Evolutionary conservation across 768 basidiomycete species (phyloP).

Genomic region (Mycena pura): DNA sequence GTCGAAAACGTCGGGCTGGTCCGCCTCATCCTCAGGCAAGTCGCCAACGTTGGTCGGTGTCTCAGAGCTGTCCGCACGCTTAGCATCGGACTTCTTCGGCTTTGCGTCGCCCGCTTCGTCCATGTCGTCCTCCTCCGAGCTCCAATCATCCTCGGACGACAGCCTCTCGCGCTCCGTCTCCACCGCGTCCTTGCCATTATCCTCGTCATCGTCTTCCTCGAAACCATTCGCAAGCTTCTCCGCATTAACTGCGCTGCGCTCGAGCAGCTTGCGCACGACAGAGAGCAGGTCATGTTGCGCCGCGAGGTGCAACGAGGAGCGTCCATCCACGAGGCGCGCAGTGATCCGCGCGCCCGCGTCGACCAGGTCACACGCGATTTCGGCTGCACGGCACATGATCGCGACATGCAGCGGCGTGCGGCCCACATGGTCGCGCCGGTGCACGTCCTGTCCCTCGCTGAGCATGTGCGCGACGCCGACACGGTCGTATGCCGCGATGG

Average conservation of each 20-base stretch:
- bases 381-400: slow-evolving; percentile 51
- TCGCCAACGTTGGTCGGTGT: slow-evolving; percentile 37
- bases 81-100: slow-evolving; percentile 8
- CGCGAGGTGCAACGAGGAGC: slow-evolving; percentile 62
- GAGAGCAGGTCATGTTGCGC: slow-evolving; percentile 51
- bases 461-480: slow-evolving; percentile 47
- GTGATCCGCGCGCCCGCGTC: slow-evolving; percentile 64
- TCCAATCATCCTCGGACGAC: slow-evolving; percentile 50
- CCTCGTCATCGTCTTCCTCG: slow-evolving; percentile 33
- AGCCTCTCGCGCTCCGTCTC: slow-evolving; percentile 31
- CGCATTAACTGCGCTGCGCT: slow-evolving; percentile 51
- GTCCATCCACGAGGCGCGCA: slow-evolving; percentile 61
- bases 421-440: slow-evolving; percentile 67
- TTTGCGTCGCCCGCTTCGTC: slow-evolving; percentile 24
- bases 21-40: slow-evolving; percentile 55
- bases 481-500: slow-evolving; percentile 56
- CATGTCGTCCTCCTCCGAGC: slow-evolving; percentile 35
- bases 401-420: slow-evolving; percentile 67
- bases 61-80: slow-evolving; percentile 15
- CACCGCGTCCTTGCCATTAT: slow-evolving; percentile 32
- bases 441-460: slow-evolving; percentile 51
- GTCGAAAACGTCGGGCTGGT: slow-evolving; percentile 62
- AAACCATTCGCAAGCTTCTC: slow-evolving; percentile 34
- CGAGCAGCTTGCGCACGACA: slow-evolving; percentile 58
- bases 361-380: slow-evolving; percentile 57